Evolutionary conservation across 2,329 filamentous ascomycete species (phyloP), one percentile per base, ranked within the genome.

Genomic region (Arthroderma sp.): DNA sequence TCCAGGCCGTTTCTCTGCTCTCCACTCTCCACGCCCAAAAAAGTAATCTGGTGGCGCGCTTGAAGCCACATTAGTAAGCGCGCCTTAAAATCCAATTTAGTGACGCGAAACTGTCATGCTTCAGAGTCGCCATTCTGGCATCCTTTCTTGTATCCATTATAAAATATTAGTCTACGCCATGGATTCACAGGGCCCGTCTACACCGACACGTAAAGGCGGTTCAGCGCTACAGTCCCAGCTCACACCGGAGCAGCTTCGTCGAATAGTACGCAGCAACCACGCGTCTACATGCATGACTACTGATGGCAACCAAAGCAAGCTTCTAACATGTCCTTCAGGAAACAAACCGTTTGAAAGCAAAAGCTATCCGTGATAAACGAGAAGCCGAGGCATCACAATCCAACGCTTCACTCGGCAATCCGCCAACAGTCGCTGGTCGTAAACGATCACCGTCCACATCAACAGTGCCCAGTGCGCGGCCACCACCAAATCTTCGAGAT

Each of bases 321-420:
- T 33, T 30, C 40, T 42, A 29, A 33, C 39, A 6, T 46, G 46
- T 15, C n/a, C 32, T 44, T 6, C 47, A 91, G 84, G 89, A 95
- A 77, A 80, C 89, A 61, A 88, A 81, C 55, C 78, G 89, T 15
- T 75, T 95, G 29, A 84, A 80, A 65, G 85, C 91, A 45, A 96
- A 95, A 72, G 88, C 87, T 2, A 71, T 88, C 11, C 82, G 84
- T 47, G 78, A 85, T 53, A 80, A 82, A 56, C 75, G 75, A 47
- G 79, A 87, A 56, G 78, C 81, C 31, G 77, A 81, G 47, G 68
- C 56, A 63, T 53, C 54, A 46, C 49, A 32, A 52, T 47, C 40
- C 59, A 53, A 47, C 51, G 32, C 46, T 55, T 29, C 49, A 58
- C 48, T 61, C 61, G 15, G 27, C 38, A 55, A 66, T 11, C 61